Evolutionary conservation across 176 grass and related monocot species (phyloP), one percentile per base, ranked within the genome.

Genomic region (Chloris gayana): DNA sequence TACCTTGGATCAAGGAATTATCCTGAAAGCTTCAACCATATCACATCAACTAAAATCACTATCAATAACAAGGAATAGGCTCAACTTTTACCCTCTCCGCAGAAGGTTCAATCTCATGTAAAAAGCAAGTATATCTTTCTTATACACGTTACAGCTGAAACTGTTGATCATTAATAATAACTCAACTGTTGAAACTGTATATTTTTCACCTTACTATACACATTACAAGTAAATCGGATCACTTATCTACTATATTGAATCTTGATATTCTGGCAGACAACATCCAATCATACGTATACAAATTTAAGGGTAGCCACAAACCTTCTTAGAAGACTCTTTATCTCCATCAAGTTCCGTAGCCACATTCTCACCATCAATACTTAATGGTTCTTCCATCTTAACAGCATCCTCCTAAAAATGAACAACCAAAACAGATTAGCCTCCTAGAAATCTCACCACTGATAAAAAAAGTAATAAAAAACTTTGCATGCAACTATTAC

Each of bases 321-420:
- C 77, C 76, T 49, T 66, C 64, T 32, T 42, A 50, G 12, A 30
- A 78, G 17, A 65, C 19, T 78, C 27, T 19, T 65, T 63, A 34
- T 42, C 3, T 0, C 19, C 27, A 18, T 34, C 19, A 50, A 33
- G 42, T 66, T 51, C 61, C 34, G 22, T 47, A 78, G 1, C 26
- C 42, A 33, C 61, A 74, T 27, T 70, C 31, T 59, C n/a, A 18
- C 21, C 21, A 74, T 58, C 35, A 60, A 0, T 27, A 30, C 1
- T 27, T 65, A n/a, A 25, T 14, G 62, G 68, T 51, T 25, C 13
- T 1, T 74, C 79, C 61, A 8, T 59, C 7, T 34, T 62, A 29
- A 62, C 22, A 34, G 2, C 47, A 47, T 75, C 53, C 37, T 51
- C 64, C 85, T 75, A 56, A 53, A 75, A 80, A 81, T 29, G 29